Evolutionary conservation across 1,284 basidiomycete genomes (phyloP).

Genomic region (Ceratobasidium sp.): DNA sequence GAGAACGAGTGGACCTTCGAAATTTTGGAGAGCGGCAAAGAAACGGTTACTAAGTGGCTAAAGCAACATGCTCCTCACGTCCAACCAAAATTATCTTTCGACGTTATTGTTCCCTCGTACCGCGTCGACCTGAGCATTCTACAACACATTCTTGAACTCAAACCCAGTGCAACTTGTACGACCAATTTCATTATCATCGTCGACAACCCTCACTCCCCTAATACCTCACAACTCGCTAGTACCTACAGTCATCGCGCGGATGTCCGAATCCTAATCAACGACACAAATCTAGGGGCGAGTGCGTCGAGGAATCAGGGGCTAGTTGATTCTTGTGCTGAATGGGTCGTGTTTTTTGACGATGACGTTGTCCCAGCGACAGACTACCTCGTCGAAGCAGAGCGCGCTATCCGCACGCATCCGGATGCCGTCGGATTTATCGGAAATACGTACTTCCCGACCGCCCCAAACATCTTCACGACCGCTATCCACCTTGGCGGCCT

Average conservation of each 20-base stretch:
- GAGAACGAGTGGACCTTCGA: conserved; percentile 62
- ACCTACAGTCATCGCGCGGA: conserved; percentile 58
- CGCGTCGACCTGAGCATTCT: conserved; percentile 62
- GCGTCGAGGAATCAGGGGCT: conserved; percentile 63
- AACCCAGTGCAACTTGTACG: conserved; percentile 57
- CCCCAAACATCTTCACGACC: conserved; percentile 62
- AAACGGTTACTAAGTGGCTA: conserved; percentile 54
- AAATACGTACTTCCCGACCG: conserved; percentile 61
- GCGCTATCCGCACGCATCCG: conserved; percentile 60
- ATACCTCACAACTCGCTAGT: conserved; percentile 52
- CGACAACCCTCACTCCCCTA: conserved; percentile 62
- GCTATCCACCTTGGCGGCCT: conserved; percentile 67
- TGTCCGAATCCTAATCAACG: conserved; percentile 62
- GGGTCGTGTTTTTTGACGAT: conserved; percentile 67
- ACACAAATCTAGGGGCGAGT: conserved; percentile 60
- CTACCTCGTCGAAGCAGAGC: conserved; percentile 61
- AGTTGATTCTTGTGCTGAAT: conserved; percentile 61
- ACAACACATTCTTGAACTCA: conserved; percentile 59
- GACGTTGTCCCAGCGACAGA: conserved; percentile 61
- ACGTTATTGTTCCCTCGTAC: conserved; percentile 67
- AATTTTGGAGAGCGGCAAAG: conserved; percentile 58
- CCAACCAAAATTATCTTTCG: conserved; percentile 59
- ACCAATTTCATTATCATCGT: conserved; percentile 69
- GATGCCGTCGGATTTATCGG: conserved; percentile 66
- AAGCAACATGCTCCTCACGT: neutral